These are phyloP conservation scores for Aspergillus persii DNA, from an alignment of 2,329 filamentous ascomycete genomes.

Conservation along the genomic window DNA sequence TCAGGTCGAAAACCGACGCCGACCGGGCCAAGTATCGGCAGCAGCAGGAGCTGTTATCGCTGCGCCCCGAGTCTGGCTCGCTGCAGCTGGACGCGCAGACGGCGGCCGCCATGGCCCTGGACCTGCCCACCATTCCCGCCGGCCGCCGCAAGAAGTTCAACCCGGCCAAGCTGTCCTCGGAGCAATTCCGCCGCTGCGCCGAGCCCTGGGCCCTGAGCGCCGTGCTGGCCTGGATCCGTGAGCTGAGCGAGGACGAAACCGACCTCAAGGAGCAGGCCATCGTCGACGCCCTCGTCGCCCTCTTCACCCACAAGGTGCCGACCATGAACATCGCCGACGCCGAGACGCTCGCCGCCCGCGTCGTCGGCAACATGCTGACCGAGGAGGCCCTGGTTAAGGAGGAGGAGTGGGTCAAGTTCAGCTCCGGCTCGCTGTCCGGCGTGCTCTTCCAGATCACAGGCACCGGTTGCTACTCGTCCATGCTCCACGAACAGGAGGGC, in stretches of 20 bases:
- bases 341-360: slow-evolving; percentile 74
- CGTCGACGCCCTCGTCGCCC: slow-evolving; percentile 78
- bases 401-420: slow-evolving; percentile 97
- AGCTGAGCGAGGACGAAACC: slow-evolving; percentile 85
- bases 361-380: slow-evolving; percentile 76
- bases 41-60: slow-evolving; percentile 36
- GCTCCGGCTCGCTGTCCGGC: slow-evolving; percentile 74
- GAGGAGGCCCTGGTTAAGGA: slow-evolving; percentile 77
- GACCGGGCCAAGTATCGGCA: slow-evolving; percentile 59
- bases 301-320: slow-evolving; percentile 93
- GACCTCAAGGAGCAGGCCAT: slow-evolving; percentile 83
- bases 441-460: slow-evolving; percentile 93
- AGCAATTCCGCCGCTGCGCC: slow-evolving; percentile 78
- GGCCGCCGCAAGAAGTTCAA: slow-evolving; percentile 80
- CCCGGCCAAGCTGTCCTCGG: slow-evolving; percentile 74
- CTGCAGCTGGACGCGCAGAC: slow-evolving; percentile 52
- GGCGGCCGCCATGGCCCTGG: slow-evolving; percentile 62
- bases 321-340: slow-evolving; percentile 99
- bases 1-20: slow-evolving; percentile 90
- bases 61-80: slow-evolving; percentile 47
- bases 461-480: slow-evolving; percentile 84
- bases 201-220: slow-evolving; percentile 93
- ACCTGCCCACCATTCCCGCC: slow-evolving; percentile 78
- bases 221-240: slow-evolving; percentile 82
- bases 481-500: slow-evolving; percentile 65